Base-by-base conservation (phyloP, 768 basidiomycete genomes). In the Mycena maculata region DNA sequence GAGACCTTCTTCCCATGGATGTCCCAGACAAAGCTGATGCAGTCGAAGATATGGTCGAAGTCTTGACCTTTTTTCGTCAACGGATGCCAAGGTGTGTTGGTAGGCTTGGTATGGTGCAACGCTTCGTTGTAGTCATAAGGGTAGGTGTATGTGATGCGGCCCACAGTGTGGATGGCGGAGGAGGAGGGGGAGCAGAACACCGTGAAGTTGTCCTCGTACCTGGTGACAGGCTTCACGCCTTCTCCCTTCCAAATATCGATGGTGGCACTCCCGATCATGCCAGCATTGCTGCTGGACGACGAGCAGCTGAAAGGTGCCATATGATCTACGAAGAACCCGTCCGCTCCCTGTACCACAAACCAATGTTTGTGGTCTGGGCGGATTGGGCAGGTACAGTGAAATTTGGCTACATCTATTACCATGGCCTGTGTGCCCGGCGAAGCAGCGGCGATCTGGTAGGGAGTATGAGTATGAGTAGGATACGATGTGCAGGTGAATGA, bases 241-340 rank as follows among this genome's bases (percentile, higher is more conserved):
- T 39, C 38, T 8, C 25, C 9, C 18, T 41, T 11, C 54, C 54
- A 56, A 10, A 56, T 56, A 10, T 56, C 54, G 13, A 42, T 23
- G 22, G 28, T 41, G 13, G 54, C 54, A 15, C 22, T 8, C 12
- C 15, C 54, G 38, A 56, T 56, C 38, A 28, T 16, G 16, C 54
- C 54, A 15, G 54, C 54, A 41, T 56, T 56, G 38, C 54, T 56
- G 39, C 54, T 56, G 38, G 54, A 56, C 23, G 39, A 56, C 3
- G 54, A 22, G 23, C 54, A 56, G 20, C 44, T 45, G 23, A 60
- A 57, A 11, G 55, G 55, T 7, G 16, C n/a, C 52, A 55, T 61
- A 36, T 73, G 73, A 22, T 75, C 68, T n/a, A n/a, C n/a, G n/a
- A n/a, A n/a, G 41, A 71, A 72, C 20, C 66, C 52, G 0, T 44